Base-by-base conservation (phyloP, 1,284 basidiomycete species). In the Cutaneotrichosporon daszewskae region DNA sequence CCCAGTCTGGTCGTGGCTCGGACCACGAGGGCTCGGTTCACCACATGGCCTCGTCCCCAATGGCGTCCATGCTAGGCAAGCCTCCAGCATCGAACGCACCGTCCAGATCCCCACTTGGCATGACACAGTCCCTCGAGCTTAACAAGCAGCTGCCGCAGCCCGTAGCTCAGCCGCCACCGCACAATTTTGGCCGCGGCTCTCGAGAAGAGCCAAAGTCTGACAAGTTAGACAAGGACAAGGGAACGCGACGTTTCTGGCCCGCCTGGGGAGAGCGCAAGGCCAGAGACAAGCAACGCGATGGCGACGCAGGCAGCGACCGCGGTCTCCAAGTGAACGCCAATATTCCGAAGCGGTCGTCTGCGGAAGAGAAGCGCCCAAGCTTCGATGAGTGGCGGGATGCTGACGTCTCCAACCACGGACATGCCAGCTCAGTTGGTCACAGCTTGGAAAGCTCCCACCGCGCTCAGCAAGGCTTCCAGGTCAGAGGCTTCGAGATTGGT, bases 321-420 rank as follows among this genome's bases (percentile, higher is more conserved):
- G 28, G 28, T n/a, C n/a, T n/a, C n/a, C n/a, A n/a, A n/a, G n/a
- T n/a, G n/a, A n/a, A n/a, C n/a, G n/a, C n/a, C n/a, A n/a, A n/a
- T n/a, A n/a, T n/a, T n/a, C n/a, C n/a, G n/a, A n/a, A n/a, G n/a
- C n/a, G n/a, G n/a, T 32, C 32, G 20, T 37, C 32, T 12, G 40
- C 32, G 1, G 53, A 47, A 7, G 48, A 45, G 1, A 38, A 37
- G 13, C 39, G 50, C 33, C 45, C 43, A 11, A 52, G 52, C 13
- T 22, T 39, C 11, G 58, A 60, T 11, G 54, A 54, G 14, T 42
- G 45, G 26, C 39, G 41, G 22, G 49, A 46, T 3, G 51, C 45
- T 47, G 25, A 47, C 28, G 14, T 31, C 37, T 45, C 49, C 31
- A 20, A 40, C 49, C 27, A 52, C 45, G 32, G 53, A 25, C 32